phyloP scores from a whole-genome alignment of 441 rosid species.

The Erysimum pusillum region DNA sequence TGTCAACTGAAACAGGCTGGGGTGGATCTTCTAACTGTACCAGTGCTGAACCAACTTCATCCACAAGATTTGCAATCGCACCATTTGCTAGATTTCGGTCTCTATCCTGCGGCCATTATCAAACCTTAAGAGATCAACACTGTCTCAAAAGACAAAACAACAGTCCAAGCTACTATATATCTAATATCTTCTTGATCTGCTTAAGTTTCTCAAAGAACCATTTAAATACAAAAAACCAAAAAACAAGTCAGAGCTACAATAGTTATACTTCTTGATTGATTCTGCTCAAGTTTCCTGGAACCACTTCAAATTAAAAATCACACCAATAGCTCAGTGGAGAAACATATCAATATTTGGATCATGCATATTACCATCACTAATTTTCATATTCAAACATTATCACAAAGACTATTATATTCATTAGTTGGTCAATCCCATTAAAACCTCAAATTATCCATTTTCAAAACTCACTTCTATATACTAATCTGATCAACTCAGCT shows the following conservation, averaged over 20 bases:
- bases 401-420: too few relatives aligned
- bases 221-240: not conserved
- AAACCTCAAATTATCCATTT: constrained; percentile 7
- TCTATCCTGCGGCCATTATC: constrained; percentile 61
- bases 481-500: constrained; percentile 6
- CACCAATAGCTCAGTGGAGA: not conserved
- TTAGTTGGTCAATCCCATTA: not conserved
- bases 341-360: not conserved
- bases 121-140: constrained; percentile 15
- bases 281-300: not conserved
- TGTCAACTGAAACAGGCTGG: constrained; percentile 77
- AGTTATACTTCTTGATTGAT: not conserved
- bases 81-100: constrained; percentile 76
- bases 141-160: not conserved
- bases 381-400: too few relatives aligned
- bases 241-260: not conserved
- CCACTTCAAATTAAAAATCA: not conserved
- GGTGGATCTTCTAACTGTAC: constrained; percentile 73
- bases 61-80: constrained; percentile 86
- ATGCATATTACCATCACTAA: not conserved
- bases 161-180: not conserved
- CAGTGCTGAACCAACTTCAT: constrained; percentile 81
- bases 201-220: constrained; percentile 2
- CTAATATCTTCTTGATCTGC: not conserved
- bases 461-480: constrained; percentile 1